Evolutionary conservation across 2,329 filamentous ascomycete genomes (phyloP).

Genomic region (Colletotrichum tofieldiae): DNA sequence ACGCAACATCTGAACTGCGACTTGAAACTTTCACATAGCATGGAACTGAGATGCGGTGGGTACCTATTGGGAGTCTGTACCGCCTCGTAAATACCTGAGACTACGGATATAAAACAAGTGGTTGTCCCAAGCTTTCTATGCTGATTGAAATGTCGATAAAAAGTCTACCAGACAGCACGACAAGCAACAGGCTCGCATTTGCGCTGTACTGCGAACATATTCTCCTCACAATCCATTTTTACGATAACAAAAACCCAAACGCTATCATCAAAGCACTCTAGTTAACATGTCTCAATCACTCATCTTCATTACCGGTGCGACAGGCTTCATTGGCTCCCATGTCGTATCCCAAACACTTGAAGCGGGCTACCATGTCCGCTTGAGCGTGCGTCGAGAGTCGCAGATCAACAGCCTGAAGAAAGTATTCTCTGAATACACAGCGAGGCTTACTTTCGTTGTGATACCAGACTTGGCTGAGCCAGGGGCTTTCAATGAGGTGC

Average conservation of each 20-base stretch:
- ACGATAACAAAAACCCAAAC: background rate
- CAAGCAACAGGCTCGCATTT: background rate
- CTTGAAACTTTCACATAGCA: too few species aligned
- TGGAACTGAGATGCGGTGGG: too few species aligned
- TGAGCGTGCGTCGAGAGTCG: conserved; percentile 18
- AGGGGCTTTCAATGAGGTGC: background rate
- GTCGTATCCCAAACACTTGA: background rate
- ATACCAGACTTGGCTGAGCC: conserved; percentile 14
- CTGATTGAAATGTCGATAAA: too few species aligned
- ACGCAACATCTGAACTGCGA: background rate
- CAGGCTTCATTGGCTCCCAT: conserved; percentile 32
- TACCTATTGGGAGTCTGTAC: background rate
- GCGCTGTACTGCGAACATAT: background rate
- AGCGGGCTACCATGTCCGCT: conserved; percentile 28
- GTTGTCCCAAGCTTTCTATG: too few species aligned
- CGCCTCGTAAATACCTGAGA: too few species aligned
- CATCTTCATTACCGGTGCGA: conserved; percentile 33
- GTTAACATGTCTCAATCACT: conserved; percentile 11
- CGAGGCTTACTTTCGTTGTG: conserved; percentile 1
- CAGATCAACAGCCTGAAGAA: conserved; percentile 10
- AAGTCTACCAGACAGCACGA: too few species aligned
- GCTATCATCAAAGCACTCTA: too few species aligned
- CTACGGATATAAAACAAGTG: too few species aligned
- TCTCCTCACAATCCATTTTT: too few species aligned
- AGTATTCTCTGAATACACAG: background rate